Evolutionary conservation across 1,139 yeast species (phyloP).

Genomic region (Scheffersomyces insectosa): DNA sequence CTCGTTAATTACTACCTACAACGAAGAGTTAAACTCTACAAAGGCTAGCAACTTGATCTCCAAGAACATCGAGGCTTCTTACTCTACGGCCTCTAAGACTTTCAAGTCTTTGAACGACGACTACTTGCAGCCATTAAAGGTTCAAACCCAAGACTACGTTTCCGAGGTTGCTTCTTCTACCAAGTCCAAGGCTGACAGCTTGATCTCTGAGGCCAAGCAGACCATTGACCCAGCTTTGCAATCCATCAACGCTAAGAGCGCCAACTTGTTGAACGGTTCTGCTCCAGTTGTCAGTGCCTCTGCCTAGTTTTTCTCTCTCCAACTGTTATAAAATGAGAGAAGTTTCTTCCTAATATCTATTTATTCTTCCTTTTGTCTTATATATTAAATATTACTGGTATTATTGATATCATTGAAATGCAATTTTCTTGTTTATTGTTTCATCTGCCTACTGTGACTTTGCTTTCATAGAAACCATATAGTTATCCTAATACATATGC

Average conservation of each 20-base stretch:
- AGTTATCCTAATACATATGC: no score
- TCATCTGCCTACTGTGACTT: no score
- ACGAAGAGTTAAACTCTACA: constrained; percentile 25
- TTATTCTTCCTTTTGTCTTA: no score
- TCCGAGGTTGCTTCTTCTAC: constrained; percentile 36
- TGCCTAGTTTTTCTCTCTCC: constrained; percentile 7
- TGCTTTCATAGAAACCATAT: no score
- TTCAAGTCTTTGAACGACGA: constrained; percentile 37
- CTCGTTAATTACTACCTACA: constrained; percentile 36
- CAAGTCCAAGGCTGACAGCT: constrained; percentile 38
- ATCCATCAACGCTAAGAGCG: constrained; percentile 10
- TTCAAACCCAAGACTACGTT: constrained; percentile 42
- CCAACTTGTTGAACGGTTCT: constrained; percentile 15
- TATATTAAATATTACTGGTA: no score
- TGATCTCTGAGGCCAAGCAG: constrained; percentile 33
- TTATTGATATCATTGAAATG: no score
- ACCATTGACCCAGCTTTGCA: constrained; percentile 10
- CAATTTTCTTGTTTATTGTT: no score
- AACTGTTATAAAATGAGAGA: no score
- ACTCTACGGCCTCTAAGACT: constrained; percentile 36
- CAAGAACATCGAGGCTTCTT: constrained; percentile 35
- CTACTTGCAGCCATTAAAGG: constrained; percentile 42
- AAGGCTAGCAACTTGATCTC: background rate
- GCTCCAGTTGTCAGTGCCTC: constrained; percentile 16
- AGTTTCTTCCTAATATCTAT: no score